Evolutionary conservation across 2,329 filamentous ascomycete species (phyloP).

Genomic region (Fusarium humuli): DNA sequence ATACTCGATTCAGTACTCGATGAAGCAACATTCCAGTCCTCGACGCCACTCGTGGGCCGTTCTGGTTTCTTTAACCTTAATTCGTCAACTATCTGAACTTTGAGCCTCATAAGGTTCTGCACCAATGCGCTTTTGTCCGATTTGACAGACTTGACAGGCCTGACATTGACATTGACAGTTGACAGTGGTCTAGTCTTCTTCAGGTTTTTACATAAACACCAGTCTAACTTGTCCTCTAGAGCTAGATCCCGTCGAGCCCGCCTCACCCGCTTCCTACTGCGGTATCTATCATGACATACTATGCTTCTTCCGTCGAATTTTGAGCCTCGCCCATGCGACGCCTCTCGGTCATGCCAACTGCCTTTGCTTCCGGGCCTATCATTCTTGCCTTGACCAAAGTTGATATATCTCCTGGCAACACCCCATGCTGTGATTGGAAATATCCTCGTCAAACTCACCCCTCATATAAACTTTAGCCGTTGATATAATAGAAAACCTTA

Average conservation of each 20-base stretch:
- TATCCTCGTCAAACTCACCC: constrained; percentile 4
- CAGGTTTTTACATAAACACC: constrained; percentile 26
- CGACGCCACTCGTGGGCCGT: constrained; percentile 35
- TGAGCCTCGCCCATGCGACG: constrained; percentile 14
- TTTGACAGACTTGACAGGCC: constrained; percentile 16
- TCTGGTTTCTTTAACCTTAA: constrained; percentile 34
- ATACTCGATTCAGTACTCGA: constrained; percentile 23
- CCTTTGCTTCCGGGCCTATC: constrained; percentile 15
- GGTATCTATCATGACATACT: constrained; percentile 10
- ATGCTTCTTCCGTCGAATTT: constrained; percentile 39
- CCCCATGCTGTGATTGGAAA: constrained; percentile 5
- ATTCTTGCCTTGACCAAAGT: not conserved
- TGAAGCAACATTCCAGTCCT: constrained; percentile 37
- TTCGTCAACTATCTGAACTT: constrained; percentile 25
- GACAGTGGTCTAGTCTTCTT: constrained; percentile 24
- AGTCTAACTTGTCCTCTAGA: constrained; percentile 17
- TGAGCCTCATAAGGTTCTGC: constrained; percentile 39
- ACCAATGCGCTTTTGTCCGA: constrained; percentile 23
- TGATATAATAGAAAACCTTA: constrained; percentile 33
- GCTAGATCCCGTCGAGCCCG: constrained; percentile 36
- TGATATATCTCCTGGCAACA: constrained; percentile 2
- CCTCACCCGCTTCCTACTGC: constrained; percentile 18
- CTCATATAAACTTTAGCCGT: constrained; percentile 34
- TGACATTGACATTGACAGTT: constrained; percentile 1
- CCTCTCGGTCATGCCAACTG: constrained; percentile 7